Percentiles rank a stretch among this genome's conserved stretches.
phyloP scores from a whole-genome alignment of 2,329 filamentous ascomycete genomes.

The Graphium sp. region DNA sequence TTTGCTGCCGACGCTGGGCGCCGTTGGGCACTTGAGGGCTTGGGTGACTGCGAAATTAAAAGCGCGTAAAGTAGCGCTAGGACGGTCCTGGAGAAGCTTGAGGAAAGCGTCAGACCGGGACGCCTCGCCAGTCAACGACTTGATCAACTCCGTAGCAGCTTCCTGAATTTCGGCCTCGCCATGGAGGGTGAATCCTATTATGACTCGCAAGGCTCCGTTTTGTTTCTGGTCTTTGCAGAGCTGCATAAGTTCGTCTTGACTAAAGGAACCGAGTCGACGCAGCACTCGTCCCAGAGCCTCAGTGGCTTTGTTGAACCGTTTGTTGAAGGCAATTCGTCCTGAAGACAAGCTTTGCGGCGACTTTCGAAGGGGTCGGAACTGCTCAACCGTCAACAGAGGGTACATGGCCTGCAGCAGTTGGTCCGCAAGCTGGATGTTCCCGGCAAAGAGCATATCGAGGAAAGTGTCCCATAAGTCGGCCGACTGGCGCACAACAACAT shows the following conservation, averaged over 20 bases:
- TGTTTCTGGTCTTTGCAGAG: slow-evolving; percentile 53
- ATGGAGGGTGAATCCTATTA: slow-evolving; percentile 68
- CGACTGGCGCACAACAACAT: slow-evolving; percentile 53
- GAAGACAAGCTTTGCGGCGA: slow-evolving; percentile 18
- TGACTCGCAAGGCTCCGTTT: slow-evolving; percentile 50
- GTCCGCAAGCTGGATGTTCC: slow-evolving; percentile 56
- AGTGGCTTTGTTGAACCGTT: slow-evolving; percentile 39
- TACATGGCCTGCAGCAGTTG: slow-evolving; percentile 55
- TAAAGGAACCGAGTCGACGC: slow-evolving; percentile 64
- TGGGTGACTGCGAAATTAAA: slow-evolving; percentile 26
- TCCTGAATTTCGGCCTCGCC: slow-evolving; percentile 66
- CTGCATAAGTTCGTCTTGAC: slow-evolving; percentile 46
- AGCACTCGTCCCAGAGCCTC: slow-evolving; percentile 56
- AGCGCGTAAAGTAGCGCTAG: slow-evolving; percentile 13
- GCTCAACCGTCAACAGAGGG: slow-evolving; percentile 59
- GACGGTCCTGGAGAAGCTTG: slow-evolving; percentile 25
- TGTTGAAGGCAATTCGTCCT: slow-evolving; percentile 58
- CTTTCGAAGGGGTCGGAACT: slow-evolving; percentile 41
- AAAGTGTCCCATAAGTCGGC: slow-evolving; percentile 66
- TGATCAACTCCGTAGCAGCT: slow-evolving; percentile 66
- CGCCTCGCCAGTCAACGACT: slow-evolving; percentile 57
- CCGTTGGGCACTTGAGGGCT: slow-evolving; percentile 15
- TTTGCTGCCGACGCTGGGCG: too few species aligned
- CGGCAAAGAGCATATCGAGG: slow-evolving; percentile 47
- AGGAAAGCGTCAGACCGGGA: slow-evolving; percentile 31